Evolutionary conservation across 768 basidiomycete species (phyloP).

Genomic region (Leucocoprinus birnbaumii): DNA sequence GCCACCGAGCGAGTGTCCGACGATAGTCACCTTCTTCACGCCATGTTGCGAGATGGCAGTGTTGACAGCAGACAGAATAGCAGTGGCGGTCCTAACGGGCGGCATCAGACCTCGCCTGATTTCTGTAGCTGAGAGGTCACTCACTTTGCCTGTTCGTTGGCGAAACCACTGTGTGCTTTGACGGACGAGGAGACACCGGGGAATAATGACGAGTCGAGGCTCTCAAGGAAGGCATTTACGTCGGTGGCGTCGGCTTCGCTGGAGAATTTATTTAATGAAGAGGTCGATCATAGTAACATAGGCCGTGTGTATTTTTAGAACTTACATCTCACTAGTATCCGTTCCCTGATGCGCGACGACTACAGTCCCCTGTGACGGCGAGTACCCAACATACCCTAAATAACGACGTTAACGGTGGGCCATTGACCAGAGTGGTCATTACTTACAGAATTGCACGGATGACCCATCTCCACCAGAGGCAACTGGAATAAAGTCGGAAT

Average conservation of each 20-base stretch:
- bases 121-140: slow-evolving; percentile 6
- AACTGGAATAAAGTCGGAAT: slow-evolving; percentile 38
- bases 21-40: slow-evolving; percentile 33
- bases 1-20: slow-evolving; percentile 41
- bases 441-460: slow-evolving; percentile 40
- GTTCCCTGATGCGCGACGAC: slow-evolving; percentile 36
- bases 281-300: background rate
- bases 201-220: slow-evolving; percentile 36
- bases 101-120: background rate
- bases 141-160: slow-evolving; percentile 37
- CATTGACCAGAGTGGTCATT: background rate
- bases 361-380: slow-evolving; percentile 18
- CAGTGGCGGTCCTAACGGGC: slow-evolving; percentile 34
- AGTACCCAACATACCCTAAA: slow-evolving; percentile 12
- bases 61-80: slow-evolving; percentile 37
- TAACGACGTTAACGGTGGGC: background rate
- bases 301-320: background rate
- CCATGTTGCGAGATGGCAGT: slow-evolving; percentile 29
- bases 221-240: slow-evolving; percentile 26
- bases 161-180: slow-evolving; percentile 43
- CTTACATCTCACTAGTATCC: slow-evolving; percentile 31
- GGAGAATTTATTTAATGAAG: background rate
- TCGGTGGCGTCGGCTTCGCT: slow-evolving; percentile 40
- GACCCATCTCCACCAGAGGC: slow-evolving; percentile 49
- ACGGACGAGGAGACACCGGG: slow-evolving; percentile 38